Base-by-base conservation (phyloP, 73 alveolate genomes). In the Paramecium pentaurelia region DNA sequence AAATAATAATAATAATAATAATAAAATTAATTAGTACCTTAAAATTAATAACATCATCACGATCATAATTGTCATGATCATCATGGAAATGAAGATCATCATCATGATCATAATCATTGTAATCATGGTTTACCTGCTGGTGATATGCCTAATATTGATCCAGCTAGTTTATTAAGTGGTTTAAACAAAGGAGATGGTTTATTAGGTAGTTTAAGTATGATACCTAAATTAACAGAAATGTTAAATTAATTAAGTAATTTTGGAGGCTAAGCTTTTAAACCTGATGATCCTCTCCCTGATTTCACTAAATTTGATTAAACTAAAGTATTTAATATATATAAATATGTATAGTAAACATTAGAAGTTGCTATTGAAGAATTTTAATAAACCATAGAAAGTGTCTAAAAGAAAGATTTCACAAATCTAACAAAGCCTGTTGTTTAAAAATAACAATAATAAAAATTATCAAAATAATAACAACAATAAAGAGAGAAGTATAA, bases 181-280 rank as follows among this genome's bases (percentile, higher is more conserved):
- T 28, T 64, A 9, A 34, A 20, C 12, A 64, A 64, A 34, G 30
- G 32, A 64, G 84, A 64, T 5, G 47, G 47, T 0, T 34, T 64
- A 64, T 51, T 64, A 11, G 42, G 51, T 12, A 32, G 51, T 64
- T 64, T 64, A 8, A 34, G 84, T 6, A 64, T 64, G 84, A 28
- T 64, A 4, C 84, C 84, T 34, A 64, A 64, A 64, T 64, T 64
- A 51, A 64, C 84, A 11, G 84, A 64, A 64, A 64, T 64, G 84
- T 34, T 64, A 3, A 64, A 34, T 64, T 12, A 64, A 64, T 64
- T 64, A 64, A 34, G 51, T 32, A 64, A 64, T 64, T 64, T 64
- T n/a, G 84, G 84, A 32, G 84, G 84, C 12, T 34, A 64, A 64
- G 84, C 84, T 5, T 64, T 64, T 51, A 64, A 64, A 64, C 84